Percentiles rank a stretch among this genome's conserved stretches.
Evolutionary conservation across 176 grass and related monocot species (phyloP).

Genomic region (Aegilops umbellulata): DNA sequence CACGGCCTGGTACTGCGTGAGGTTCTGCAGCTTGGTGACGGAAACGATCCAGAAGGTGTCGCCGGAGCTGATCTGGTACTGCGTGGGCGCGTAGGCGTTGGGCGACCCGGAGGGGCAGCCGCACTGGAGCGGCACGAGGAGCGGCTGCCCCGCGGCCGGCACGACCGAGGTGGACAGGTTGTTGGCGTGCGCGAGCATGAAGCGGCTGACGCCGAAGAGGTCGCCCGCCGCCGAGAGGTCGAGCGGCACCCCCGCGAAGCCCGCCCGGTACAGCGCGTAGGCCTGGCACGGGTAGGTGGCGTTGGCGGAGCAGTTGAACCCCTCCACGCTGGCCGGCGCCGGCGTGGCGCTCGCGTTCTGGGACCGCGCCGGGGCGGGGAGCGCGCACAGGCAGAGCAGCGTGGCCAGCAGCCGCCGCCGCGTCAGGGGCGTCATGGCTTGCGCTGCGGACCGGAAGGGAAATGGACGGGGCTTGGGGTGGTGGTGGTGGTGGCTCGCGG

Average conservation of each 20-base stretch:
- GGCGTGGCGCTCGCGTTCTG: constrained; percentile 13
- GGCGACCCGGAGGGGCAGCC: constrained; percentile 48
- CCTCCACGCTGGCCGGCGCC: constrained; percentile 40
- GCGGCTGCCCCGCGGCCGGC: constrained; percentile 45
- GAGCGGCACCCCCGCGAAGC: constrained; percentile 2
- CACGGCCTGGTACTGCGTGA: constrained; percentile 78
- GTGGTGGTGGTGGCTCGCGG: not conserved
- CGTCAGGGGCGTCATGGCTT: not conserved
- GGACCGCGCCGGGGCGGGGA: constrained; percentile 13
- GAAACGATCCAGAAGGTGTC: constrained; percentile 78
- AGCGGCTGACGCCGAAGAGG: constrained; percentile 67
- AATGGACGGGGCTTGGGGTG: not conserved
- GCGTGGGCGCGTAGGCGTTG: constrained; percentile 51
- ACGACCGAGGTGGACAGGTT: constrained; percentile 49
- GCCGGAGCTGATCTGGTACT: constrained; percentile 61
- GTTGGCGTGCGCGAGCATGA: constrained; percentile 75
- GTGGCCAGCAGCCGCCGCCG: not conserved
- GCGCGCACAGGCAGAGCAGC: constrained; percentile 24
- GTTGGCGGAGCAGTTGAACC: constrained; percentile 69
- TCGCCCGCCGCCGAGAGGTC: constrained; percentile 65
- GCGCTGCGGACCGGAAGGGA: not conserved
- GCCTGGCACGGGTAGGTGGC: constrained; percentile 70
- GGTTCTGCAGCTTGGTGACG: constrained; percentile 70
- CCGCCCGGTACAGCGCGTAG: constrained; percentile 78
- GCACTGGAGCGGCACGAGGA: constrained; percentile 76